phyloP scores from a whole-genome alignment of 2,329 filamentous ascomycete species.

The Stachybotrys chartarum region DNA sequence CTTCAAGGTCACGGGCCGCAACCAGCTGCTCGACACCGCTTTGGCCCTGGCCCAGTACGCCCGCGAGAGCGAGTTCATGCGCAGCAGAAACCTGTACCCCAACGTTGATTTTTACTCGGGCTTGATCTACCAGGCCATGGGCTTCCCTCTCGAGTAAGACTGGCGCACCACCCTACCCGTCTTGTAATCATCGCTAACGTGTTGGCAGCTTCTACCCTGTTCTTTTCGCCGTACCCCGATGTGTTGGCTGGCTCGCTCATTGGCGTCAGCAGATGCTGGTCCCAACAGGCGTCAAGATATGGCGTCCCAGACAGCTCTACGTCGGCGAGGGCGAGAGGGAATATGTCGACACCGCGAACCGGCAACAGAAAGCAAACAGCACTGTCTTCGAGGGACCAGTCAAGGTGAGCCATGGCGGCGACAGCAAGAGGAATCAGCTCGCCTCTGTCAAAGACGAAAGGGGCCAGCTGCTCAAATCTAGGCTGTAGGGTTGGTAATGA shows the following conservation, averaged over 20 bases:
- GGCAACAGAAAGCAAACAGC: conserved; percentile 21
- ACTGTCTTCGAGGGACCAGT: conserved; percentile 27
- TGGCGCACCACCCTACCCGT: not conserved
- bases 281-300: conserved; percentile 40
- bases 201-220: conserved; percentile 37
- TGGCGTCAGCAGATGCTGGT: conserved; percentile 44
- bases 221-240: conserved; percentile 41
- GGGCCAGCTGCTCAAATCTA: conserved; percentile 19
- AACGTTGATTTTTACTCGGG: conserved; percentile 47
- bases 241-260: conserved; percentile 44
- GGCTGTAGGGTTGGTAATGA: conserved; percentile 6
- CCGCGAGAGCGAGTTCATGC: conserved; percentile 39
- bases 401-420: conserved; percentile 30
- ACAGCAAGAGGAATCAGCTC: conserved; percentile 33
- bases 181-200: not conserved
- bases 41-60: conserved; percentile 37
- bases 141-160: conserved; percentile 38
- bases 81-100: conserved; percentile 39
- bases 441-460: conserved; percentile 31
- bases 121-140: conserved; percentile 45
- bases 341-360: conserved; percentile 30
- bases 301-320: conserved; percentile 41
- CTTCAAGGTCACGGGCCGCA: conserved; percentile 42
- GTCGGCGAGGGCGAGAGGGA: conserved; percentile 34
- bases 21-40: conserved; percentile 42